A percentile compares a stretch with the other conserved stretches of the same genome.
Conservation (phyloP, 2,329 filamentous ascomycete genomes). For the Pseudonectria buxi region DNA sequence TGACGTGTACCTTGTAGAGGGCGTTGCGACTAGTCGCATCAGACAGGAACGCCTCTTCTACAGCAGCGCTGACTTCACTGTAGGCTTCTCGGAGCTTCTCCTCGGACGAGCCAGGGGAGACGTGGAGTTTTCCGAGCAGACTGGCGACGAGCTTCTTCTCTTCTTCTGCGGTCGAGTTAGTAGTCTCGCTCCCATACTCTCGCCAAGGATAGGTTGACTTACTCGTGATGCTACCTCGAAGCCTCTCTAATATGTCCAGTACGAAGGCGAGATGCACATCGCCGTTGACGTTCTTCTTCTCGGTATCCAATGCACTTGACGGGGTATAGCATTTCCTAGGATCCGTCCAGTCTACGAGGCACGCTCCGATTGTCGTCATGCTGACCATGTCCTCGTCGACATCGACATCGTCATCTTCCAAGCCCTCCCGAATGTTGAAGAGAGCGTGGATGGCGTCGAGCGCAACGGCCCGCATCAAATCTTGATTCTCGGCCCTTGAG, state of each 20-base stretch:
- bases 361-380: slow-evolving; percentile 69
- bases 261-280: slow-evolving; percentile 78
- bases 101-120: slow-evolving; percentile 60
- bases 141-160: slow-evolving; percentile 77
- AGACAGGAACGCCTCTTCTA: slow-evolving; percentile 53
- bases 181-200: slow-evolving; percentile 1
- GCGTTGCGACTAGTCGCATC: slow-evolving; percentile 58
- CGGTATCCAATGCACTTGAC: slow-evolving; percentile 43
- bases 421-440: slow-evolving; percentile 62
- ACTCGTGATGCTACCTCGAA: slow-evolving; percentile 62
- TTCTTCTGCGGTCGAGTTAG: slow-evolving; percentile 52
- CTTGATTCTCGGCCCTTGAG: slow-evolving; percentile 73
- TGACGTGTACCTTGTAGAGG: slow-evolving; percentile 62
- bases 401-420: slow-evolving; percentile 70
- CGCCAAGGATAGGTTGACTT: slow-evolving; percentile 30
- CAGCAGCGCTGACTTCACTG: slow-evolving; percentile 51
- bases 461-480: slow-evolving; percentile 68
- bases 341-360: slow-evolving; percentile 91
- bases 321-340: slow-evolving; percentile 67
- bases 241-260: slow-evolving; percentile 66
- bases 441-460: slow-evolving; percentile 70
- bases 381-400: slow-evolving; percentile 73
- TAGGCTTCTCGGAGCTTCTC: slow-evolving; percentile 53
- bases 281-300: slow-evolving; percentile 61
- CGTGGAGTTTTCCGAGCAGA: slow-evolving; percentile 74